Evolutionary conservation across 2,329 filamentous ascomycete genomes (phyloP), one percentile per base, ranked within the genome.

Genomic region (Coleophoma eucalyptorum): DNA sequence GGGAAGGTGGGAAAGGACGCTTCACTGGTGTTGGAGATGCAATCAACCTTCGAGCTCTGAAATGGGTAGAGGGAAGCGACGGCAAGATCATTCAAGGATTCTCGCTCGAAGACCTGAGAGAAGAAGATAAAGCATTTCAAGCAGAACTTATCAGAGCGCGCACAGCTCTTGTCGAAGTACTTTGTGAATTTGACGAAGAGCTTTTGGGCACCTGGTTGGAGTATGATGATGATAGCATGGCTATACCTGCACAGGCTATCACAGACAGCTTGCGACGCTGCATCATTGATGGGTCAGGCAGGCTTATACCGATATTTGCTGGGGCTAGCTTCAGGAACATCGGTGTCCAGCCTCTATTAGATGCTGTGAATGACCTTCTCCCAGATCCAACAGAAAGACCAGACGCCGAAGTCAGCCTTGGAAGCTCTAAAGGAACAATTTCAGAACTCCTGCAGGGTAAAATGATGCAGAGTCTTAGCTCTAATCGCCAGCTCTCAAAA

Each of bases 311-410:
- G 1, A 80, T 97, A 0, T 95, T 96, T 68, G 90, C 90, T 1
- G 93, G 93, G 2, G 92, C 93, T 5, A 97, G 92, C 67, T 91
- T 97, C 69, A 84, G 88, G 40, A 96, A 97, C 58, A 90, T 97
- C 55, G 94, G 94, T 7, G 91, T 97, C 4, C 90, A 97, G 66
- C 90, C 92, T 26, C 75, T 99, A 19, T 79, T 97, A 48, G 91
- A 97, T 66, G 90, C 90, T 35, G 84, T 97, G 12, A 83, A 90
- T 8, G 89, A 97, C 63, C 86, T 97, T 43, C 76, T 97, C 2
- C 94, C 94, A 0, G 89, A 84, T 56, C 94, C 94, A 0, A 72
- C 78, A 1, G 90, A 97, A 63, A 79, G 89, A 16, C 88, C 90
- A 8, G 87, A 93, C 62, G 80, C 90, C 1, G 84, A 91, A 59